Conservation (phyloP, 352 stramenopile genomes). For the Phytophthora cactorum region DNA sequence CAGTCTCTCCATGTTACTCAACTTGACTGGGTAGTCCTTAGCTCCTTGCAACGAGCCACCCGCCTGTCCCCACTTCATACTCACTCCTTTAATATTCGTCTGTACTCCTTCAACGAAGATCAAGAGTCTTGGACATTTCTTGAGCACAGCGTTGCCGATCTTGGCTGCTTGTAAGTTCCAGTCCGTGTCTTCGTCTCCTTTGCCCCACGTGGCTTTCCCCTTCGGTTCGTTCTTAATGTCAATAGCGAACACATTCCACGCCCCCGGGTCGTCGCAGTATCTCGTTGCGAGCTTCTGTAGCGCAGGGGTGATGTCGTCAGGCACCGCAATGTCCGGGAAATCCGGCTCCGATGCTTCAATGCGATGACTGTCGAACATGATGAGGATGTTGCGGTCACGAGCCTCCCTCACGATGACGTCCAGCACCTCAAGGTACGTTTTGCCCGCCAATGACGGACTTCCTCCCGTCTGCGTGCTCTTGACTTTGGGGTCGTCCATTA, state of each 20-base stretch:
- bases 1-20: slow-evolving; percentile 73
- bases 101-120: slow-evolving; percentile 83
- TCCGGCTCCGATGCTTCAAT: slow-evolving; percentile 59
- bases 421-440: slow-evolving; percentile 69
- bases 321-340: slow-evolving; percentile 65
- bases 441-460: slow-evolving; percentile 42
- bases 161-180: slow-evolving; percentile 65
- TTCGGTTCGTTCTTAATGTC: slow-evolving; percentile 87
- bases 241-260: slow-evolving; percentile 79
- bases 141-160: slow-evolving; percentile 75
- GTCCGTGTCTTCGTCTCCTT: slow-evolving; percentile 63
- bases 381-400: slow-evolving; percentile 71
- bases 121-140: slow-evolving; percentile 61
- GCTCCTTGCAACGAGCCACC: slow-evolving; percentile 65
- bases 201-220: slow-evolving; percentile 69
- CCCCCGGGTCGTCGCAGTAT: slow-evolving; percentile 64
- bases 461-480: slow-evolving; percentile 54
- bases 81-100: slow-evolving; percentile 66
- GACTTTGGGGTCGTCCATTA: slow-evolving; percentile 56
- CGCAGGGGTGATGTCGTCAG: slow-evolving; percentile 60
- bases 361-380: slow-evolving; percentile 75
- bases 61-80: slow-evolving; percentile 62
- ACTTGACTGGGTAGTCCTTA: slow-evolving; percentile 66
- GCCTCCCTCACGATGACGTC: slow-evolving; percentile 59
- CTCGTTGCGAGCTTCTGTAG: slow-evolving; percentile 58